Evolutionary conservation across 768 basidiomycete genomes (phyloP), one percentile per base, ranked within the genome.

Genomic region (Termitomyces sp.): DNA sequence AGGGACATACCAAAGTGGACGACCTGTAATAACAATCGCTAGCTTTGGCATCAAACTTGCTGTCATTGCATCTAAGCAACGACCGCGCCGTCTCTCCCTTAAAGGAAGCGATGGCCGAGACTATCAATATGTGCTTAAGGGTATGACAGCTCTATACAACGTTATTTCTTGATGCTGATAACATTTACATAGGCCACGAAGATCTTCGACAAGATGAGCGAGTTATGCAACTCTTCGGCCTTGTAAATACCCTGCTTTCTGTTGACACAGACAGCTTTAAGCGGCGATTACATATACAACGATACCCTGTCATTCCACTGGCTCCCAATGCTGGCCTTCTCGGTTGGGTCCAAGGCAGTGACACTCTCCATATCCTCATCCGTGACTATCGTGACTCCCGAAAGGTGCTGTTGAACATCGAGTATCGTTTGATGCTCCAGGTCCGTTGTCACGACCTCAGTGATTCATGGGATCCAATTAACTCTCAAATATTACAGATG

Each of bases 361-460:
- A 98, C 66, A 98, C 97, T 2, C 76, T 98, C 15, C 97, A 98
- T 64, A 92, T 98, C 35, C 83, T 98, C 21, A 93, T 98, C 66
- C 87, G 93, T 65, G 93, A 97, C 65, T 96, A 96, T 63, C 87
- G 97, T 54, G 97, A 99, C 62, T 90, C 91, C 7, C 83, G 94
- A 58, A 98, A 99, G 73, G 94, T 99, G 26, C 76, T 98, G 17
- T 80, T 98, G 55, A 98, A 99, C 67, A 97, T 98, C 54, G 97
- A 99, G 72, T 96, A 98, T 66, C 86, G 95, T n/a, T 74, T 99
- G 56, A 99, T 99, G 90, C 83, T 98, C 7, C 97, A 99, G 79
- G 93, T 90, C 55, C 59, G 76, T 60, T 38, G 21, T 37, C 17
- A 26, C 10, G 10, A 43, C 32, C 8, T 45, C n/a, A 12, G 11